Evolutionary conservation across 1,284 basidiomycete species (phyloP), one percentile per base, ranked within the genome.

Genomic region (Puccinia triticina): DNA sequence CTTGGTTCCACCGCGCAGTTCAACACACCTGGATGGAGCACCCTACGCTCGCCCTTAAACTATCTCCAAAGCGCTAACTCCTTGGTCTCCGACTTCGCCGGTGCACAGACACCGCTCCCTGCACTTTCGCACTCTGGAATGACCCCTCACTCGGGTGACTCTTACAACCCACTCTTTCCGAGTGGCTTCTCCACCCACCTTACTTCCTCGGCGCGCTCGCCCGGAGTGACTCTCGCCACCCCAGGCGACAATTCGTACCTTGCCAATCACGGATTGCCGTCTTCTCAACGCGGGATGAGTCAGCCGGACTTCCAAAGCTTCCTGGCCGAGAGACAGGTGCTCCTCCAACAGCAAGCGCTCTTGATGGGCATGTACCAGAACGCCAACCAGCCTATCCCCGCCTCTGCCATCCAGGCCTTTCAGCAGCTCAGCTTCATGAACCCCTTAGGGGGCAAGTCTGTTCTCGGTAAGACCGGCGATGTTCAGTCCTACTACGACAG

Each of bases 301-400:
- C 76, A 46, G 11, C 29, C 64, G 10, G 64, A 66, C 34, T 64
- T 78, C 57, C 64, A 69, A 40, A 78, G 48, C n/a, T 78, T 82
- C n/a, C 26, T 82, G 48, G 73, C 73, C 16, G 72, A 82, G 50
- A 48, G 80, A 18, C 80, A 82, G 34, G 14, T 76, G 34, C 72
- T 82, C 21, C 43, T 82, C 8, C 59, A 82, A 43, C 80, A 82
- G 18, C 80, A 82, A 69, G 80, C 80, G 21, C 59, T 67, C 34
- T 50, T 82, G 23, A 69, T 82, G 57, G 46, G 59, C 29, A 64
- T 82, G 40, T 82, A 82, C 48, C 80, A 82, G 50, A 82, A 32
- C 23, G 34, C 43, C 29, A 66, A 48, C 34, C 76, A 78, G 23
- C 57, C 75, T n/a, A 32, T 59, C 26, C 61, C 59, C 1, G 34